Evolutionary conservation across 1,139 yeast species (phyloP).

Genomic region (Meyerozyma smithsonii): DNA sequence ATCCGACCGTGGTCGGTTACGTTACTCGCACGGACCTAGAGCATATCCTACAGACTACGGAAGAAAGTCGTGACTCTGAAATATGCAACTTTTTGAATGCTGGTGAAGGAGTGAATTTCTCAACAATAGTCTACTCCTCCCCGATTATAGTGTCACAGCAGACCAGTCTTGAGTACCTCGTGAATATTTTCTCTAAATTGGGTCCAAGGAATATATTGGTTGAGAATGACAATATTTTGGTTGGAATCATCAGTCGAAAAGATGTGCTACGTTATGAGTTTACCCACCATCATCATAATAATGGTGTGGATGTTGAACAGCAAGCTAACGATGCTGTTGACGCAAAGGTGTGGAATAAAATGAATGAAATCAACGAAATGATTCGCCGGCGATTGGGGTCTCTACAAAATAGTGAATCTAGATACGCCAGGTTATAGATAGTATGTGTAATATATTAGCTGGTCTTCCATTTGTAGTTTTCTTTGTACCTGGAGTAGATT

Average conservation of each 20-base stretch:
- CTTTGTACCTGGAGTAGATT: conserved; percentile 68
- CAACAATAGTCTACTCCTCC: conserved; percentile 47
- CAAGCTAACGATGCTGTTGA: conserved; percentile 23
- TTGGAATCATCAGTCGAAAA: conserved; percentile 63
- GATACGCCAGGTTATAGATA: background rate
- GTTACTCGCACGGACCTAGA: conserved; percentile 32
- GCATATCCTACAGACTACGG: conserved; percentile 16
- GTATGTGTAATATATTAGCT: conserved; percentile 7
- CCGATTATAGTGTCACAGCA: conserved; percentile 58
- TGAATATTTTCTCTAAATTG: conserved; percentile 67
- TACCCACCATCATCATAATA: conserved; percentile 23
- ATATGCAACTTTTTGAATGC: conserved; percentile 17
- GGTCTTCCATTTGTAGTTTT: conserved; percentile 82
- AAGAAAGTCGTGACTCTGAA: conserved; percentile 13
- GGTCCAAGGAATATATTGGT: conserved; percentile 79
- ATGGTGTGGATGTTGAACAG: conserved; percentile 9
- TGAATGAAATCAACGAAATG: conserved; percentile 14
- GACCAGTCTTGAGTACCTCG: conserved; percentile 57
- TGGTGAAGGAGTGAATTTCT: conserved; percentile 27
- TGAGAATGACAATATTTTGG: conserved; percentile 48
- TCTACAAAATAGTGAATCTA: background rate
- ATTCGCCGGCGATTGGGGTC: background rate
- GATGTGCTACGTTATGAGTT: conserved; percentile 58
- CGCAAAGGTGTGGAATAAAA: conserved; percentile 33
- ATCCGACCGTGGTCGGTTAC: conserved; percentile 34